Percentiles rank a stretch among this genome's conserved stretches.
Evolutionary conservation across 257 asterid species (phyloP).

Genomic region (Leptodermis oblonga): DNA sequence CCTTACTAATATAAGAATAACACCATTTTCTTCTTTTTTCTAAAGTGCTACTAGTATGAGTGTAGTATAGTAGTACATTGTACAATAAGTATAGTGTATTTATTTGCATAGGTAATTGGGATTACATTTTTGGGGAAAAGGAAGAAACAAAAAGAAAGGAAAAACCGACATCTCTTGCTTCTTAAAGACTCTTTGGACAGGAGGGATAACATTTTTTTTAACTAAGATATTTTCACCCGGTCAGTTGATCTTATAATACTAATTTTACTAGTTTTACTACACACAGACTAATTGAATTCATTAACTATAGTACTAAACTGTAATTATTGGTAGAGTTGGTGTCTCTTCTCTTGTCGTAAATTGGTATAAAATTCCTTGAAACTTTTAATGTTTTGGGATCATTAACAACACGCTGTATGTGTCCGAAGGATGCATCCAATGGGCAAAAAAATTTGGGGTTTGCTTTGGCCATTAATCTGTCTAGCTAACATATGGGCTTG

Average conservation of each 20-base stretch:
- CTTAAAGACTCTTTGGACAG: constrained; percentile 26
- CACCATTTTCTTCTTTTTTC: too few relatives aligned
- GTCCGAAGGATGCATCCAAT: too few relatives aligned
- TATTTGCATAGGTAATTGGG: not conserved
- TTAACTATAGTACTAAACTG: constrained; percentile 19
- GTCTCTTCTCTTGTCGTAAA: constrained; percentile 20
- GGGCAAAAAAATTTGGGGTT: not conserved
- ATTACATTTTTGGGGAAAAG: not conserved
- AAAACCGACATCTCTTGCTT: constrained; percentile 73
- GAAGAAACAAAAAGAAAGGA: constrained; percentile 13
- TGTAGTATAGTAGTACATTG: too few relatives aligned
- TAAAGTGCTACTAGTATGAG: too few relatives aligned
- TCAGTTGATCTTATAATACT: not conserved
- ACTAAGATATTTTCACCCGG: too few relatives aligned
- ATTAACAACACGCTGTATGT: not conserved
- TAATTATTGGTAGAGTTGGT: too few relatives aligned
- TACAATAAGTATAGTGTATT: too few relatives aligned
- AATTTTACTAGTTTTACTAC: not conserved
- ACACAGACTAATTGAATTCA: constrained; percentile 4
- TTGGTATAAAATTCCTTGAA: not conserved
- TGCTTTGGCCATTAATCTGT: not conserved
- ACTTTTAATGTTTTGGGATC: constrained; percentile 11
- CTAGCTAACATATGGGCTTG: not conserved
- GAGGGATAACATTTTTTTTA: constrained; percentile 24
- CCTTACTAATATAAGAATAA: too few relatives aligned